Conservation (phyloP, 345 rosid species). For the Raphanus sativus region DNA sequence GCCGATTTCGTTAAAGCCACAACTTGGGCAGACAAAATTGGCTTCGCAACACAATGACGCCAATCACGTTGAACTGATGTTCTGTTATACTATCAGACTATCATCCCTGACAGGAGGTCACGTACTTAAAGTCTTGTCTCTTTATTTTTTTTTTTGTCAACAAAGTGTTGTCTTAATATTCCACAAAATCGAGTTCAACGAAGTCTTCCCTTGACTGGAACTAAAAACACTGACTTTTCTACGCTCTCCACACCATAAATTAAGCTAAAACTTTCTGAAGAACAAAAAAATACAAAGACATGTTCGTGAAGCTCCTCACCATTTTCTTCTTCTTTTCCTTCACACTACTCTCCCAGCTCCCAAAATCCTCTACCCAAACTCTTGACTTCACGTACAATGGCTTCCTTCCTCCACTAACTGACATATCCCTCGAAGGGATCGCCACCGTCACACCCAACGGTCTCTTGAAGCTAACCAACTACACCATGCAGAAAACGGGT, state of each 20-base stretch:
- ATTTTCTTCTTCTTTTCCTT: neutral
- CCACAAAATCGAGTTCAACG: neutral
- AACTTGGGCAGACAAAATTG: neutral
- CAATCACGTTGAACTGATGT: neutral
- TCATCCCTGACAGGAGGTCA: neutral
- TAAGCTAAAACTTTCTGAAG: neutral
- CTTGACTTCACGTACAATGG: slow-evolving; percentile 27
- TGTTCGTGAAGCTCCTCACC: slow-evolving; percentile 15
- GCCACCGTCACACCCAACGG: slow-evolving; percentile 51
- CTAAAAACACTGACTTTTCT: neutral
- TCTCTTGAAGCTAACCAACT: slow-evolving; percentile 53
- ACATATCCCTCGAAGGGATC: slow-evolving; percentile 49
- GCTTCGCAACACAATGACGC: neutral
- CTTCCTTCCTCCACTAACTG: neutral
- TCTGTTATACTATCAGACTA: neutral
- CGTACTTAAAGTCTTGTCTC: neutral
- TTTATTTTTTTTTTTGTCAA: neutral
- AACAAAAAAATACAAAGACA: neutral
- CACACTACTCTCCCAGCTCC: neutral
- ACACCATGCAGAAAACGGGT: slow-evolving; percentile 20
- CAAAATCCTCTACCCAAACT: slow-evolving; percentile 19
- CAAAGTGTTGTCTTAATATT: neutral
- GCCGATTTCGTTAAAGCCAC: neutral
- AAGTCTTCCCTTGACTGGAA: neutral
- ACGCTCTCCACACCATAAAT: neutral